Evolutionary conservation across 345 rosid genomes (phyloP).

Genomic region (Heritiera littoralis): DNA sequence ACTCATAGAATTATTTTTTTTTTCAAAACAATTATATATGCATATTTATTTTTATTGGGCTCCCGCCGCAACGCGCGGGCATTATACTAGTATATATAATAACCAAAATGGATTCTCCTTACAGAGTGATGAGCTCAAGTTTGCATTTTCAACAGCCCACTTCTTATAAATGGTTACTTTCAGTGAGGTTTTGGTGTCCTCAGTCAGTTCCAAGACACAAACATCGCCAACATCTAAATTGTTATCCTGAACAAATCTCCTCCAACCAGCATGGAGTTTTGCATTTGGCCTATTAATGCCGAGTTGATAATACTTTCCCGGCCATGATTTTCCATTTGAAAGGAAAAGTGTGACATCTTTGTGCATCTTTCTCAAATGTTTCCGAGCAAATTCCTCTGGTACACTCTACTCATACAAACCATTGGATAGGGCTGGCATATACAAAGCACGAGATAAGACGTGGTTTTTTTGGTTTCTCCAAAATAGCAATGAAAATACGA

Average conservation of each 20-base stretch:
- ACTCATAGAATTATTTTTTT: no score
- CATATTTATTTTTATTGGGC: no score
- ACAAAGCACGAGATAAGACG: neutral
- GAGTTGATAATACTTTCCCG: neutral
- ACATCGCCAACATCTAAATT: conserved; percentile 14
- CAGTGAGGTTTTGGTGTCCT: conserved; percentile 1
- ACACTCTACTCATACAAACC: neutral
- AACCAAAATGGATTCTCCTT: neutral
- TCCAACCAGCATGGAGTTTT: conserved; percentile 11
- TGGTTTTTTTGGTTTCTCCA: neutral
- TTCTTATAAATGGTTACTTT: conserved; percentile 26
- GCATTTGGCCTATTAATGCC: neutral
- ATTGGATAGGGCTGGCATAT: neutral
- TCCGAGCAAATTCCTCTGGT: neutral
- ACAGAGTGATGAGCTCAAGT: neutral
- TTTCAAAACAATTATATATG: no score
- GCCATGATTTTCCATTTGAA: conserved; percentile 19
- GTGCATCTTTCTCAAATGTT: neutral
- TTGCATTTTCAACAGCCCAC: neutral
- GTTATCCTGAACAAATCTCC: conserved; percentile 14
- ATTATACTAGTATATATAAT: neutral
- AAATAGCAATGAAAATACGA: neutral
- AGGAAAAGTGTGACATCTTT: neutral
- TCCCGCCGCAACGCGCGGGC: no score
- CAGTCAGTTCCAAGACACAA: conserved; percentile 19